Base-by-base conservation (phyloP, 176 grass and related monocot genomes). In the Triticum turgidum region DNA sequence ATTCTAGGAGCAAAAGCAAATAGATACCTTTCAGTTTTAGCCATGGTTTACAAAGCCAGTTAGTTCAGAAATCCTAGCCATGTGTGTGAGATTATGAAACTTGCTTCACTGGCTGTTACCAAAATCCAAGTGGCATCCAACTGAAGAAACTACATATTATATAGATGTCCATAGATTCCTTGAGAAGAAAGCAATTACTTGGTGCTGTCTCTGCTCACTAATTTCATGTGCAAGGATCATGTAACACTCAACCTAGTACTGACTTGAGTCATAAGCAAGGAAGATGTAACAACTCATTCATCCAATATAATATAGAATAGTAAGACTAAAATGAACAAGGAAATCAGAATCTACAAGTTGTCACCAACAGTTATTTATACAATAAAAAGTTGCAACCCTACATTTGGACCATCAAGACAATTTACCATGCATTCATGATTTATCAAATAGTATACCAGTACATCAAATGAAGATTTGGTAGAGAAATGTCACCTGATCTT, bases 401-500 rank as follows among this genome's bases (percentile, higher is more conserved):
- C 67, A 82, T 33, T 41, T 54, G 52, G 69, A 65, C n/a, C 33
- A 73, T 51, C 5, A 33, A 73, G 61, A 76, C 0, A 14, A 71
- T 41, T 15, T 47, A 22, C 34, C 35, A 78, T 18, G 33, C 29
- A 7, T 38, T 69, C 68, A 70, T 69, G 17, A 63, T 45, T 47
- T 3, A 70, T 20, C 18, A 61, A 58, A 74, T 59, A 41, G 39
- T 9, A 69, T 52, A 42, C 7, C 11, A 84, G 11, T 25, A 63
- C n/a, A 81, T 8, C 1, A 78, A 85, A 85, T 34, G 4, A 84
- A 58, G 18, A 41, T 15, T 67, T 2, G 15, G 54, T 54, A 20
- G 61, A 64, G 41, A 78, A 63, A 10, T 35, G 24, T 94, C 65
- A 95, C 96, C 90, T 98, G 88, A 96, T 96, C 67, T 88, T 93